Percentiles rank a stretch among this genome's conserved stretches.
These are phyloP conservation scores for Houttuynia cordata DNA, from an alignment of 164 flowering plant genomes.

Conservation along the genomic window DNA sequence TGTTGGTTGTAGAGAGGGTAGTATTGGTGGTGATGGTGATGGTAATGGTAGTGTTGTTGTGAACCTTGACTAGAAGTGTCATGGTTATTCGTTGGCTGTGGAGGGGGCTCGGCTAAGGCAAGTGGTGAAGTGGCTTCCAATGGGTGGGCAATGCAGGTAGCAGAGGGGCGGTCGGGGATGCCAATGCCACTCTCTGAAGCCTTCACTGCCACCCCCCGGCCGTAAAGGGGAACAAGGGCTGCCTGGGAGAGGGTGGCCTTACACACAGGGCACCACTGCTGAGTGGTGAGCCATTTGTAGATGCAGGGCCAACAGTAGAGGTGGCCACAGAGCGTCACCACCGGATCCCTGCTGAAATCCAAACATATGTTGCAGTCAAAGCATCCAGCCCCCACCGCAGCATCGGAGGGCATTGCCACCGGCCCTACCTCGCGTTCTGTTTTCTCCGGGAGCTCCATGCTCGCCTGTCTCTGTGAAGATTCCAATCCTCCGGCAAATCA, in stretches of 20 bases:
- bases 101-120: background rate
- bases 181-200: background rate
- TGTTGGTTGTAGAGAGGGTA: conserved; percentile 8
- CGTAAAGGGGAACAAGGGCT: conserved; percentile 66
- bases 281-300: conserved; percentile 54
- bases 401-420: background rate
- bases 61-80: conserved; percentile 2
- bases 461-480: too few relatives aligned
- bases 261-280: conserved; percentile 59
- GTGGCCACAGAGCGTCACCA: conserved; percentile 82
- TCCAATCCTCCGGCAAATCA: too few relatives aligned
- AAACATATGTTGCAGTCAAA: conserved; percentile 85
- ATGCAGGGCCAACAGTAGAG: conserved; percentile 89
- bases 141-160: conserved; percentile 13
- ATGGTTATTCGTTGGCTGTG: background rate
- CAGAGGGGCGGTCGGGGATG: conserved; percentile 46
- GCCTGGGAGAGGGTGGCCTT: conserved; percentile 37
- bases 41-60: conserved; percentile 5
- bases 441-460: too few relatives aligned
- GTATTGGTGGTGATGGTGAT: conserved; percentile 8
- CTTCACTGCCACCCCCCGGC: conserved; percentile 28
- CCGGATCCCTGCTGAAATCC: conserved; percentile 60
- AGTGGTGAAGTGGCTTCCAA: background rate
- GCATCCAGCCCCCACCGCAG: conserved; percentile 10
- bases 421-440: too few relatives aligned